These are phyloP conservation scores for Auricularia heimuer DNA, from an alignment of 768 basidiomycete species.

Conservation along the genomic window DNA sequence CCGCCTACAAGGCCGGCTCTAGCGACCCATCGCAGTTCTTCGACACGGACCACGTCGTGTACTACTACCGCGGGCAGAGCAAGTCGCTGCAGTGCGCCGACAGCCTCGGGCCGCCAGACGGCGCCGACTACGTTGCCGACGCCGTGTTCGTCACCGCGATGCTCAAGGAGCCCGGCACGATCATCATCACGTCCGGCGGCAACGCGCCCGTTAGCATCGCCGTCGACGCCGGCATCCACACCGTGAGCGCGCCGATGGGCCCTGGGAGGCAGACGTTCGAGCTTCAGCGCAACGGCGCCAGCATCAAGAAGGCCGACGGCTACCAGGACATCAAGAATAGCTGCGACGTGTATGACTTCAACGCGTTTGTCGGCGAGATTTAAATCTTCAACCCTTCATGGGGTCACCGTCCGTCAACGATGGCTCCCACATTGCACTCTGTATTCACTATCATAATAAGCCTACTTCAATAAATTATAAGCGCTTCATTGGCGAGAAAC, in stretches of 20 bases:
- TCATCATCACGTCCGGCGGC: slow-evolving; percentile 10
- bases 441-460: no score
- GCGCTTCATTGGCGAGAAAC: no score
- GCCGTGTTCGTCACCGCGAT: slow-evolving; percentile 9
- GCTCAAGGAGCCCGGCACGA: slow-evolving; percentile 10
- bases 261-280: slow-evolving; percentile 11
- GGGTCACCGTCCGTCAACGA: no score
- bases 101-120: slow-evolving; percentile 10
- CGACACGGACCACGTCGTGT: slow-evolving; percentile 14
- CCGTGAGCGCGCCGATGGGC: slow-evolving; percentile 6
- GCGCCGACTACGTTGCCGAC: slow-evolving; percentile 11
- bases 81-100: slow-evolving; percentile 12
- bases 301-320: neutral
- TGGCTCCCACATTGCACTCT: no score
- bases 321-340: neutral
- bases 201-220: slow-evolving; percentile 4
- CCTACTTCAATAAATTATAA: no score
- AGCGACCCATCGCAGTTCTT: slow-evolving; percentile 11
- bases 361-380: neutral
- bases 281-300: slow-evolving; percentile 4
- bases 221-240: slow-evolving; percentile 3
- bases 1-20: slow-evolving; percentile 15
- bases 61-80: slow-evolving; percentile 15
- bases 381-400: no score
- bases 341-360: slow-evolving; percentile 13